Percentiles rank a stretch among this genome's conserved stretches.
phyloP scores from a whole-genome alignment of 805 yeast genomes.

The Ogataea methanolica region DNA sequence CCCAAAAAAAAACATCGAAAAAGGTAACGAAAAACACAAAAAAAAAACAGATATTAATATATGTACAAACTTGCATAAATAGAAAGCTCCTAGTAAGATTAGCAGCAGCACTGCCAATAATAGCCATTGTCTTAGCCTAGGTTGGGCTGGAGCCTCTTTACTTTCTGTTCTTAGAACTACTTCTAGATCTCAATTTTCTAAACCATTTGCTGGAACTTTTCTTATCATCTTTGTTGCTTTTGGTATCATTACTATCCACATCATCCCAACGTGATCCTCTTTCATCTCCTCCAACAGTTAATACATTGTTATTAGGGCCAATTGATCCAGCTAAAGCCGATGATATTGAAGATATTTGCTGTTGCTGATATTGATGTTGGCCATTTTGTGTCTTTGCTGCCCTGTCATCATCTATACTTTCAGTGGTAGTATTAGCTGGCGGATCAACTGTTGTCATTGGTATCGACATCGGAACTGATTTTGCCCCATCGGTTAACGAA shows the following conservation, averaged over 20 bases:
- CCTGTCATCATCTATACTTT: neutral
- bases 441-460: neutral
- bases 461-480: neutral
- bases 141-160: neutral
- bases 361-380: too few relatives aligned
- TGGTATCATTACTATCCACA: conserved; percentile 16
- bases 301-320: too few relatives aligned
- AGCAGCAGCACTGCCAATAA: too few relatives aligned
- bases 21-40: conserved; percentile 10
- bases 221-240: conserved; percentile 7
- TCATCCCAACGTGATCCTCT: conserved; percentile 28
- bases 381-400: too few relatives aligned
- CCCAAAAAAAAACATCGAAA: neutral
- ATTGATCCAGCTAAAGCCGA: too few relatives aligned
- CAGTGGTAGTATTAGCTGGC: neutral
- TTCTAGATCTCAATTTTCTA: conserved; percentile 34
- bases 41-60: neutral
- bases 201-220: conserved; percentile 37
- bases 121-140: too few relatives aligned
- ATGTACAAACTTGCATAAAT: too few relatives aligned
- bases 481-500: too few relatives aligned
- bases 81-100: too few relatives aligned
- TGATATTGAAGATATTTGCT: too few relatives aligned
- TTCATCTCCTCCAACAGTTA: conserved; percentile 17
- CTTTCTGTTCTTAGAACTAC: conserved; percentile 19